Evolutionary conservation across 2,329 filamentous ascomycete genomes (phyloP).

Genomic region (Didymella segeticola): DNA sequence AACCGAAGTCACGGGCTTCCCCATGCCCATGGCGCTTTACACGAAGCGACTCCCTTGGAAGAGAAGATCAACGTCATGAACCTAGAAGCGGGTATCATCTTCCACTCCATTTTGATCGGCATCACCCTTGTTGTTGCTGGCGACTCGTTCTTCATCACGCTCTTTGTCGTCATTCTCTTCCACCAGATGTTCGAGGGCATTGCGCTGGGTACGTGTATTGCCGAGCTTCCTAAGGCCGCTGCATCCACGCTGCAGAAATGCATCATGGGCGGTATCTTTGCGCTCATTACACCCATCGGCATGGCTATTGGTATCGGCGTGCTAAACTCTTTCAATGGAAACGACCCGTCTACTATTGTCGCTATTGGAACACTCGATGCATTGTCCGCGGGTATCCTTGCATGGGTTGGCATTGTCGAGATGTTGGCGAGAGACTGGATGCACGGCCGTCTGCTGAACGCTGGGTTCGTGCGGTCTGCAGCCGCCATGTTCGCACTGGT

Average conservation of each 20-base stretch:
- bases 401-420: slow-evolving; percentile 82
- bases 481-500: slow-evolving; percentile 63
- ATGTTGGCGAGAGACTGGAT: slow-evolving; percentile 83
- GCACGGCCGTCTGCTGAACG: slow-evolving; percentile 56
- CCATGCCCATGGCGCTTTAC: slow-evolving; percentile 33
- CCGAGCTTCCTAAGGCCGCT: slow-evolving; percentile 57
- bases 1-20: slow-evolving; percentile 21
- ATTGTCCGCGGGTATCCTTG: slow-evolving; percentile 74
- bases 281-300: slow-evolving; percentile 75
- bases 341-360: slow-evolving; percentile 70
- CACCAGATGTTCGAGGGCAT: slow-evolving; percentile 82
- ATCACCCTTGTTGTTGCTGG: slow-evolving; percentile 64
- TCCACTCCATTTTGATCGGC: slow-evolving; percentile 74
- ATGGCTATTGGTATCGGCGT: slow-evolving; percentile 83
- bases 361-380: slow-evolving; percentile 78
- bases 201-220: slow-evolving; percentile 74
- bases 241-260: slow-evolving; percentile 59
- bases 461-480: slow-evolving; percentile 56
- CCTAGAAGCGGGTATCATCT: slow-evolving; percentile 76
- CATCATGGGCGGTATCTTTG: slow-evolving; percentile 68
- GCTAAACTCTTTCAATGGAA: slow-evolving; percentile 74
- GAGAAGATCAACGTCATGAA: slow-evolving; percentile 69
- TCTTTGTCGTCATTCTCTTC: slow-evolving; percentile 72
- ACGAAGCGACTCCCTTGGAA: slow-evolving; percentile 29
- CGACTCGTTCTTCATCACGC: slow-evolving; percentile 59